phyloP scores from a whole-genome alignment of 805 yeast species.

The Candida xyloterini region DNA sequence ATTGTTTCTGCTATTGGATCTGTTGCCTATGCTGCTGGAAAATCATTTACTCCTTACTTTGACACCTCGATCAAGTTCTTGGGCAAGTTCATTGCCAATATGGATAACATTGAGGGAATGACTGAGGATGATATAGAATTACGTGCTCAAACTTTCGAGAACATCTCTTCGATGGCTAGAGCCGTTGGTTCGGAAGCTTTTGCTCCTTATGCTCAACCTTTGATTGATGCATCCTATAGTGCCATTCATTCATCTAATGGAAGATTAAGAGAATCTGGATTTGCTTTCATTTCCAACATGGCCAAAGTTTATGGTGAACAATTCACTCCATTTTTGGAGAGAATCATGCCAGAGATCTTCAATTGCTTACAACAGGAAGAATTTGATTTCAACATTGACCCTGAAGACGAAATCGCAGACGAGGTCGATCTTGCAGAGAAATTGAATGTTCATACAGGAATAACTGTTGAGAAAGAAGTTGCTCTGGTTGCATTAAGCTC shows the following conservation, averaged over 20 bases:
- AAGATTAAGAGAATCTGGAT: constrained; percentile 91
- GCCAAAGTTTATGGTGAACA: constrained; percentile 93
- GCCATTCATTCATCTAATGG: constrained; percentile 75
- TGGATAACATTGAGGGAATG: constrained; percentile 67
- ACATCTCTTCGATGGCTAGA: constrained; percentile 90
- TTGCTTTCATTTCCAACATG: constrained; percentile 87
- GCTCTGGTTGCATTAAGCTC: constrained; percentile 90
- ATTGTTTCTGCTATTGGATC: constrained; percentile 96
- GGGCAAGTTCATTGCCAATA: constrained; percentile 74
- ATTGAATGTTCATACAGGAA: constrained; percentile 87
- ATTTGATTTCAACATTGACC: constrained; percentile 61
- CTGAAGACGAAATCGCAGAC: constrained; percentile 47
- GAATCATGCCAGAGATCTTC: constrained; percentile 79
- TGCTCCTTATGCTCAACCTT: constrained; percentile 79
- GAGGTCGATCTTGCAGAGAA: constrained; percentile 67
- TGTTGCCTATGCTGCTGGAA: constrained; percentile 93
- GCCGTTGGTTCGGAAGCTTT: constrained; percentile 94
- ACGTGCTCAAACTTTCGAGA: constrained; percentile 89
- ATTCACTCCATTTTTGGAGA: constrained; percentile 80
- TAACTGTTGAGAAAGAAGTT: constrained; percentile 92
- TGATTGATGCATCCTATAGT: constrained; percentile 81
- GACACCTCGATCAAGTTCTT: constrained; percentile 73
- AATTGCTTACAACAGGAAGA: constrained; percentile 85
- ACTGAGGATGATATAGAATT: constrained; percentile 88
- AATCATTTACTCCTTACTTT: constrained; percentile 82